Evolutionary conservation across 768 basidiomycete genomes (phyloP).

Genomic region (Kockovaella imperatae): DNA sequence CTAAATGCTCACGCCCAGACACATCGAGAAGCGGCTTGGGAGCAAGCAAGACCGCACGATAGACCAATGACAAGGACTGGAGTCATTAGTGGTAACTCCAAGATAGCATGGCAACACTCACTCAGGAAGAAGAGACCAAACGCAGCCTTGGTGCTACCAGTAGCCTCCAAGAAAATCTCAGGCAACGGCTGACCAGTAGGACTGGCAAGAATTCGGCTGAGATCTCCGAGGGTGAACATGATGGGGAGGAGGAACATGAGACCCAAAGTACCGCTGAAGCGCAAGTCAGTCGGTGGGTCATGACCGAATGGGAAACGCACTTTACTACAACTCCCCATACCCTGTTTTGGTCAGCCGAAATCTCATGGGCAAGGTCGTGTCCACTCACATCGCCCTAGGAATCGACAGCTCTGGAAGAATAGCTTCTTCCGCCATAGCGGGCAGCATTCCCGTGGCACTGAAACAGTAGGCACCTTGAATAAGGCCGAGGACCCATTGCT

Average conservation of each 20-base stretch:
- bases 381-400: constrained; percentile 54
- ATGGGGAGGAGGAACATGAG: constrained; percentile 57
- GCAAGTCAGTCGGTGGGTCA: neutral
- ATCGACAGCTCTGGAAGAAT: constrained; percentile 53
- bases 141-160: constrained; percentile 56
- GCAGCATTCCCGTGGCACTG: constrained; percentile 58
- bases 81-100: constrained; percentile 2
- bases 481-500: constrained; percentile 55
- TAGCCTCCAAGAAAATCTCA: constrained; percentile 55
- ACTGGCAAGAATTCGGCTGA: constrained; percentile 52
- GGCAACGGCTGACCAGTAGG: constrained; percentile 59
- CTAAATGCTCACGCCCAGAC: constrained; percentile 41
- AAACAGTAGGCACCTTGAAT: constrained; percentile 51
- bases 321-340: constrained; percentile 46
- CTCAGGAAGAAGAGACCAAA: constrained; percentile 54
- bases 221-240: constrained; percentile 59
- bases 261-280: constrained; percentile 16
- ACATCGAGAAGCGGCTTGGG: constrained; percentile 25
- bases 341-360: constrained; percentile 40
- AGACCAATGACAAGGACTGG: constrained; percentile 23
- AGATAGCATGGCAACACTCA: constrained; percentile 19
- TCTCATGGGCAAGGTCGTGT: constrained; percentile 18
- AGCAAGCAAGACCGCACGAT: constrained; percentile 22
- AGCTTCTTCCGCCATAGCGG: constrained; percentile 64
- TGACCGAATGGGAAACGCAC: constrained; percentile 10